Evolutionary conservation across 129 eudicot genomes (phyloP).

Genomic region (Kitagawia praeruptora): DNA sequence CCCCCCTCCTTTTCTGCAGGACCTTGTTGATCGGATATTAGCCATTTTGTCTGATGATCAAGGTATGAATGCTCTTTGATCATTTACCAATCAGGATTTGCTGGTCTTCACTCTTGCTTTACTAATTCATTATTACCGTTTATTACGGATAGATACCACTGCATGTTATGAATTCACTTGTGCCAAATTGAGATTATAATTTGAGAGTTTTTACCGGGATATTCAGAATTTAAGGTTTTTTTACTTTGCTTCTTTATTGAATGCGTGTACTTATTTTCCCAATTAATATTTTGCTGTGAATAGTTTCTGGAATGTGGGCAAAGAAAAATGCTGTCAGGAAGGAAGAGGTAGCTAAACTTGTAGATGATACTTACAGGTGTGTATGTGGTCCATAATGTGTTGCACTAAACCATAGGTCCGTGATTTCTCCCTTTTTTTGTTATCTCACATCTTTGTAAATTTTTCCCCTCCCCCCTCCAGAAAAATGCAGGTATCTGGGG

Average conservation of each 20-base stretch:
- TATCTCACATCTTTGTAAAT: not conserved
- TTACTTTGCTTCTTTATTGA: not conserved
- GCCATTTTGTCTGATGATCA: slow-evolving; percentile 68
- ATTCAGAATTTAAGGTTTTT: not conserved
- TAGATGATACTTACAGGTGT: slow-evolving; percentile 90
- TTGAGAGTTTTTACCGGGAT: not conserved
- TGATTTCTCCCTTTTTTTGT: not conserved
- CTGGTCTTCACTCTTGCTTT: not conserved
- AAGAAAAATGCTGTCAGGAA: slow-evolving; percentile 59
- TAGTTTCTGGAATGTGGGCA: slow-evolving; percentile 80
- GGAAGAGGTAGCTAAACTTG: slow-evolving; percentile 84
- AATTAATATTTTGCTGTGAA: slow-evolving; percentile 12
- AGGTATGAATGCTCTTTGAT: slow-evolving; percentile 43
- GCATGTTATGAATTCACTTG: not conserved
- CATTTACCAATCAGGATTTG: not conserved
- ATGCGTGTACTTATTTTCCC: not conserved
- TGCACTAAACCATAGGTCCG: not conserved
- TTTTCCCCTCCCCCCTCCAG: slow-evolving; percentile 19
- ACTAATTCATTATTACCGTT: not conserved
- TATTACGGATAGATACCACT: not conserved
- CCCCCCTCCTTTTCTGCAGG: slow-evolving; percentile 39
- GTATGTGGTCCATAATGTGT: not conserved
- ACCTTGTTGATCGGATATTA: slow-evolving; percentile 83
- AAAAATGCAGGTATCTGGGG: slow-evolving; percentile 84
- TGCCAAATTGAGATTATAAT: not conserved